A percentile compares a stretch with the other conserved stretches of the same genome.
These are phyloP conservation scores for maize (Zea mays) DNA, from an alignment of 176 grass and related monocot species.

Conservation along the genomic window Zm-B73-REFERENCE-NAM-5.0 NC_050101.1:7090001-7090500, in stretches of 20 bases:
- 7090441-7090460: rapidly evolving
- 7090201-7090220: background rate
- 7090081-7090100: background rate
- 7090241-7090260: background rate
- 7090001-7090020: background rate
- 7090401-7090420: background rate
- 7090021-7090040: background rate
- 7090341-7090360: background rate
- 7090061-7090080: background rate
- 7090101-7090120: too few species aligned
- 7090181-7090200: background rate
- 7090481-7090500: background rate
- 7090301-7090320: background rate
- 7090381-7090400: background rate
- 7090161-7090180: background rate
- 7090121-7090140: too few species aligned
- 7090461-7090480: background rate
- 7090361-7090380: background rate
- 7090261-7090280: background rate
- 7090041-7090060: background rate
- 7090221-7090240: background rate
- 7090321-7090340: background rate
- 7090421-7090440: background rate
- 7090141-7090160: too few species aligned
- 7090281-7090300: background rate